Evolutionary conservation across 345 rosid species (phyloP), one percentile per base, ranked within the genome.

Genomic region (Hibiscus mutabilis): DNA sequence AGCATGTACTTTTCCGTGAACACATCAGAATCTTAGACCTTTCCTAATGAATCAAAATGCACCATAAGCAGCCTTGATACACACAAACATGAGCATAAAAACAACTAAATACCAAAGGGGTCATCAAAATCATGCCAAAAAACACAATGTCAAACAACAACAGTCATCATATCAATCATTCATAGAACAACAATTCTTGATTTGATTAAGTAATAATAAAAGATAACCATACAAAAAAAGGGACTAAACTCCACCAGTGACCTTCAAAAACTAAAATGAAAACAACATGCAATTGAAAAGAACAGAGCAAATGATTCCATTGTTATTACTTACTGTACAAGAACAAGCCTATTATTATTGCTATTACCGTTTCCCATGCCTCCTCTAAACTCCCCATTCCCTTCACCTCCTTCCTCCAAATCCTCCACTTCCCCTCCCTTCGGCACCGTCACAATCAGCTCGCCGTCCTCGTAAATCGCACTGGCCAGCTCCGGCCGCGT

Each of bases 401-500:
- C 77, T 21, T 68, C 81, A 60, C 71, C 79, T 1, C 64, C 84
- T 24, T 78, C 91, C 71, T 76, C 88, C 33, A 74, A 72, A 1
- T 59, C n/a, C 29, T 58, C 86, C 55, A 55, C 79, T 19, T 59
- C 84, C 31, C 66, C 82, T 57, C 75, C 86, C 83, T 95, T 95
- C 0, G 98, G 98, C 71, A 95, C 99, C 16, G 91, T 95, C 63
- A 95, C 99, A 25, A 87, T 80, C 82, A 95, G 77, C 82, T 85
- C 91, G 5, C 97, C 97, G 9, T 87, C 92, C 19, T 67, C 79
- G 46, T 81, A 83, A 66, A 78, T 88, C 40, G 96, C 99, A 58
- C 90, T 89, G 13, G 96, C 96, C n/a, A 92, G 91, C 81, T 95
- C 96, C 15, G 99, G 94, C 73, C 89, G 70, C 10, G 98, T 95